phyloP scores from a whole-genome alignment of 2,329 filamentous ascomycete species.

The Paraconiothyrium brasiliense region DNA sequence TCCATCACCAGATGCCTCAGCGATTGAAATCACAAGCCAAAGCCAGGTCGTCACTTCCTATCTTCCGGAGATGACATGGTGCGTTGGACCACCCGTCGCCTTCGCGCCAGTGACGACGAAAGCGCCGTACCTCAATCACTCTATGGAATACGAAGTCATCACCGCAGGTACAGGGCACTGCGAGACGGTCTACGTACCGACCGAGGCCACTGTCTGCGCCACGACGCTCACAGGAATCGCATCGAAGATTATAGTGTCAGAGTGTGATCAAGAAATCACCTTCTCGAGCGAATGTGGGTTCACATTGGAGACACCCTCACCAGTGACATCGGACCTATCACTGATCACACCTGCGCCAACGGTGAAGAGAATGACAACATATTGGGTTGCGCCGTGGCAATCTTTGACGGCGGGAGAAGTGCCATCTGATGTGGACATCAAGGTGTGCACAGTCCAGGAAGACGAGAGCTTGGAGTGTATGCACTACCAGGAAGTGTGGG shows the following conservation, averaged over 20 bases:
- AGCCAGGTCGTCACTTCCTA: constrained; percentile 56
- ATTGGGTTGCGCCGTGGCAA: constrained; percentile 57
- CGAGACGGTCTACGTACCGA: constrained; percentile 52
- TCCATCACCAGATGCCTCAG: constrained; percentile 54
- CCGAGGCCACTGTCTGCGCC: constrained; percentile 54
- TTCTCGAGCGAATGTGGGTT: constrained; percentile 58
- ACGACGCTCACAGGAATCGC: constrained; percentile 55
- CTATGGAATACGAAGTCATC: constrained; percentile 37
- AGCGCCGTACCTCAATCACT: constrained; percentile 51
- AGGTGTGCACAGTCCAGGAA: constrained; percentile 51
- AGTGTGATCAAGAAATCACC: constrained; percentile 56
- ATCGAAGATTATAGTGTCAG: constrained; percentile 52
- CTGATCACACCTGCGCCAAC: constrained; percentile 51
- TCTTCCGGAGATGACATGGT: constrained; percentile 54
- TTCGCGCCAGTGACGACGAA: constrained; percentile 43
- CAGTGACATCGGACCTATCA: constrained; percentile 27
- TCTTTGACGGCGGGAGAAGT: constrained; percentile 50
- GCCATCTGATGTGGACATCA: constrained; percentile 53
- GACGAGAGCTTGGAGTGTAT: constrained; percentile 52
- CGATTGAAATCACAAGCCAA: constrained; percentile 52
- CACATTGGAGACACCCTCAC: constrained; percentile 50
- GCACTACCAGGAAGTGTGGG: constrained; percentile 55
- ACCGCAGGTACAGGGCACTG: constrained; percentile 45
- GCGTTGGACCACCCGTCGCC: constrained; percentile 50
- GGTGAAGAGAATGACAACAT: constrained; percentile 53